phyloP scores from a whole-genome alignment of 2,329 filamentous ascomycete genomes.

The Fusarium sp. region DNA sequence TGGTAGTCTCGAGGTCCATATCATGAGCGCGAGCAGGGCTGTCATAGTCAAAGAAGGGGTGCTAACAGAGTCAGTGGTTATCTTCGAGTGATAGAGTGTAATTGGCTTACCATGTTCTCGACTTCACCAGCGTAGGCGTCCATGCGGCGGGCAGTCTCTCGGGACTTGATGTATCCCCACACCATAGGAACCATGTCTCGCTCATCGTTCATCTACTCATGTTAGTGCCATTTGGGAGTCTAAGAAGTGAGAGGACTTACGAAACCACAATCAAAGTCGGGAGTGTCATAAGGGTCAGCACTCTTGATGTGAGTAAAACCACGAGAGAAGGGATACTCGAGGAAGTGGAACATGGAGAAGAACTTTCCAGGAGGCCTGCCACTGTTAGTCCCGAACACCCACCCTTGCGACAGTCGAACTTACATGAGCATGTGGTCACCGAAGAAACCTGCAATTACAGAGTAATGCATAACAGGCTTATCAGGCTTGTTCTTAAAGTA shows the following conservation, averaged over 20 bases:
- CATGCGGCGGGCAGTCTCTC: slow-evolving; percentile 83
- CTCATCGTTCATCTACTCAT: slow-evolving; percentile 76
- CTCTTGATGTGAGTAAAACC: slow-evolving; percentile 77
- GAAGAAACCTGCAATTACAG: slow-evolving; percentile 75
- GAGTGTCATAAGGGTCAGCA: slow-evolving; percentile 77
- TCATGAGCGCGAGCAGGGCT: slow-evolving; percentile 76
- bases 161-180: slow-evolving; percentile 85
- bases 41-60: slow-evolving; percentile 79
- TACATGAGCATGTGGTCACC: slow-evolving; percentile 70
- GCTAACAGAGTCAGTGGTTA: slow-evolving; percentile 46
- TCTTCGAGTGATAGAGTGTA: slow-evolving; percentile 13
- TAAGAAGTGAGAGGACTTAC: neutral
- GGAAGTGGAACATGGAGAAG: slow-evolving; percentile 86
- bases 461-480: slow-evolving; percentile 90
- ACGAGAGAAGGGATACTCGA: slow-evolving; percentile 81
- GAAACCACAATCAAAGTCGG: slow-evolving; percentile 84
- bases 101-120: slow-evolving; percentile 56
- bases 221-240: accelerated
- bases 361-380: slow-evolving; percentile 79
- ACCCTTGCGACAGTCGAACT: slow-evolving; percentile 8
- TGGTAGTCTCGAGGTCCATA: slow-evolving; percentile 79
- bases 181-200: slow-evolving; percentile 87
- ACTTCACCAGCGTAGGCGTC: slow-evolving; percentile 82
- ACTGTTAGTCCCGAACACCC: slow-evolving; percentile 27
- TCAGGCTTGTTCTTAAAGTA: slow-evolving; percentile 89